Base-by-base conservation (phyloP, 768 basidiomycete genomes). In the Termitomyces sp. region DNA sequence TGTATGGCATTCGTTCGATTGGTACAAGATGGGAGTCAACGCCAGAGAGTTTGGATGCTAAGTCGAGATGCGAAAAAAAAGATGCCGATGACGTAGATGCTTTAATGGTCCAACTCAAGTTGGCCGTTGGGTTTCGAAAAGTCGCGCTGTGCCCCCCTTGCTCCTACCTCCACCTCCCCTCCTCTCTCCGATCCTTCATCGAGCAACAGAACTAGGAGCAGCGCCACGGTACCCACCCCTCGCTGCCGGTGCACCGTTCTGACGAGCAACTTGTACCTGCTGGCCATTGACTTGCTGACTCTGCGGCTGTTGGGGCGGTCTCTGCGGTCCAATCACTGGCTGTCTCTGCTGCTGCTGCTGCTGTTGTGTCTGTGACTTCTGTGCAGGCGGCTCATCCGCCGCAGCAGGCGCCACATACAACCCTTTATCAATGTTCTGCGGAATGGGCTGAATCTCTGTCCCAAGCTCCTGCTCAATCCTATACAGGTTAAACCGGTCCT, bases 401-500 rank as follows among this genome's bases (percentile, higher is more conserved):
- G 76, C 69, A 51, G 77, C 74, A 0, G 94, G 96, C 9, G 94
- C 89, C 54, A 99, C 96, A 72, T 99, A 98, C 56, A 99, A 74
- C 5, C 86, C 86, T 61, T 89, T 87, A 69, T 98, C 97, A 66
- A 99, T 98, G 27, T 68, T 78, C 68, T 88, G 86, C 6, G 96
- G 96, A 66, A 98, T 98, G 12, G 96, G 89, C 66, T 91, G 88
- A 64, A 99, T 98, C 75, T 99, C 96, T 39, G 96, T 98, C 11
- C 96, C 97, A 34, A 99, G 82, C 73, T 99, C 97, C 72, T 97
- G 94, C 72, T 98, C 97, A 65, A 99, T 98, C 68, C 90, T 88
- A 73, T 98, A 98, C 55, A 98, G 79, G 73, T 97, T 96, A 80
- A 97, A 98, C 48, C 96, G 78, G 68, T 99, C 97, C 73, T 99